Evolutionary conservation across 2,329 filamentous ascomycete genomes (phyloP), one percentile per base, ranked within the genome.

Genomic region (Xylariaceae sp.): DNA sequence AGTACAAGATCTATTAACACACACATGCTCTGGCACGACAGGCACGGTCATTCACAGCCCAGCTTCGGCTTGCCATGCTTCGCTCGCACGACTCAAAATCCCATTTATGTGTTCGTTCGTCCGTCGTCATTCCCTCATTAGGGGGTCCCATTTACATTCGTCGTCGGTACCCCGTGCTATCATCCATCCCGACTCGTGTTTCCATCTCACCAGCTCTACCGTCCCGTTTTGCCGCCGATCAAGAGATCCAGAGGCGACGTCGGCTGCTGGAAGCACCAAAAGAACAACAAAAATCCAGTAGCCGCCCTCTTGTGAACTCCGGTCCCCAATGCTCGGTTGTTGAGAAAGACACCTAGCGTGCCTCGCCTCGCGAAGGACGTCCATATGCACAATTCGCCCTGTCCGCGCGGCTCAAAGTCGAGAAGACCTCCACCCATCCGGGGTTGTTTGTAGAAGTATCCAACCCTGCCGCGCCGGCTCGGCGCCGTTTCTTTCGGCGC

Each of bases 251-350:
- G 8, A 23, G 15, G 24, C 24, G 7, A 25, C 33, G 29, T 18
- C 11, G 32, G 26, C 29, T 23, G 22, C 27, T 7, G 29, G 19
- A 40, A 33, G 27, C 33, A 21, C 37, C 36, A 37, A 45, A 35
- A 29, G 27, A 33, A 33, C 17, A 14, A 39, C 47, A 41, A 38
- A 35, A 39, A 46, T 37, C 44, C 45, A 36, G 43, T 43, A 40
- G 34, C 32, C 38, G 43, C 45, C 47, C 46, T 31, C 36, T 39
- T 11, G 15, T 14, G 42, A 39, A 51, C 47, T 51, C 49, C 49
- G 34, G 36, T 47, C 47, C 49, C 47, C 49, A 24, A 50, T 50
- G 48, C 48, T 46, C 37, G 37, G 38, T 8, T 26, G 12, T 5
- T 5, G 12, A 5, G 12, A 26, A 5, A 36, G 37, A 42, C 29